A percentile compares a stretch with the other conserved stretches of the same genome.
Evolutionary conservation across 768 basidiomycete genomes (phyloP).

Genomic region (Collybiopsis luxurians): DNA sequence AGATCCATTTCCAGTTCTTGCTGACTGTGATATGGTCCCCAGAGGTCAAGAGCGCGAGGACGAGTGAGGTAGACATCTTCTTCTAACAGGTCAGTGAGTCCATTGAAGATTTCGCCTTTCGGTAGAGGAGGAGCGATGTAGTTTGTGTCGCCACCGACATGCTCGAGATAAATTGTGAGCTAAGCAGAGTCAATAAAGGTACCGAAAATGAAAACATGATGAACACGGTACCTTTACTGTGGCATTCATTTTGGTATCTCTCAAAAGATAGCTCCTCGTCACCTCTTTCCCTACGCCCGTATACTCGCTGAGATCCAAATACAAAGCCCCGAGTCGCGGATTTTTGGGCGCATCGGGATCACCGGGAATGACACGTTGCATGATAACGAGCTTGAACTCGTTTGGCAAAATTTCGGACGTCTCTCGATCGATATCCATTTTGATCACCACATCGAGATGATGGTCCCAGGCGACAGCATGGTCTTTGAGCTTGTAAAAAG

Average conservation of each 20-base stretch:
- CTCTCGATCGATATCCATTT: slow-evolving; percentile 56
- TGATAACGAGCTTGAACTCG: slow-evolving; percentile 64
- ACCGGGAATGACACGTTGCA: slow-evolving; percentile 56
- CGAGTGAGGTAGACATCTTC: slow-evolving; percentile 52
- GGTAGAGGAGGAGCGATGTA: slow-evolving; percentile 68
- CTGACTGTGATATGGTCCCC: slow-evolving; percentile 35
- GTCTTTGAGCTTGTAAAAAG: slow-evolving; percentile 56
- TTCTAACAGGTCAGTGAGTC: slow-evolving; percentile 60
- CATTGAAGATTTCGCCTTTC: slow-evolving; percentile 69
- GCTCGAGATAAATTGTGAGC: slow-evolving; percentile 58
- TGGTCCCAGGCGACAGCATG: slow-evolving; percentile 66
- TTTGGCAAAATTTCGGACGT: slow-evolving; percentile 50
- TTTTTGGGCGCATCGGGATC: slow-evolving; percentile 56
- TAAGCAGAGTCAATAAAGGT: slow-evolving; percentile 19
- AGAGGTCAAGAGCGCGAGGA: slow-evolving; percentile 48
- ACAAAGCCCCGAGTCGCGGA: slow-evolving; percentile 60
- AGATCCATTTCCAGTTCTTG: slow-evolving; percentile 35
- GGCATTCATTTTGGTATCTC: slow-evolving; percentile 77
- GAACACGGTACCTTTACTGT: slow-evolving; percentile 56
- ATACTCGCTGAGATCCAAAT: slow-evolving; percentile 76
- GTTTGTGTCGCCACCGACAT: slow-evolving; percentile 49
- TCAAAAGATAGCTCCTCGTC: slow-evolving; percentile 62
- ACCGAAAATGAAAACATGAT: neutral
- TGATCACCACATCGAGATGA: slow-evolving; percentile 52
- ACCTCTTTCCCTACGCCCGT: slow-evolving; percentile 55